phyloP scores from a whole-genome alignment of 2,329 filamentous ascomycete genomes.

The Microcera coccophila region DNA sequence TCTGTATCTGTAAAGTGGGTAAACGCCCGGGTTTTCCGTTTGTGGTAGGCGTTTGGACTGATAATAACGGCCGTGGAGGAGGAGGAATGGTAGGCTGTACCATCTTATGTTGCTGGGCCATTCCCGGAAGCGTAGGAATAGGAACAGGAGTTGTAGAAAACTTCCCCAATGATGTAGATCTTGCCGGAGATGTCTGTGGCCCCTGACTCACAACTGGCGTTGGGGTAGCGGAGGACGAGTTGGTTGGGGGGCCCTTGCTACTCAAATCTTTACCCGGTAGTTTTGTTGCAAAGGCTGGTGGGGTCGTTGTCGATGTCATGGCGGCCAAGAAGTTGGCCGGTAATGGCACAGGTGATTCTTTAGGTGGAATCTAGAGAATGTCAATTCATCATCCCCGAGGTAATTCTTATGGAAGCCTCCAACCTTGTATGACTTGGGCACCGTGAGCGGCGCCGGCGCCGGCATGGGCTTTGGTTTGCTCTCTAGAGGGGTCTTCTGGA shows the following conservation, averaged over 20 bases:
- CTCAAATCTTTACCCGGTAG: slow-evolving; percentile 11
- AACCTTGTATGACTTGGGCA: slow-evolving; percentile 32
- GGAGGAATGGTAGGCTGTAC: background rate
- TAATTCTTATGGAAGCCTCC: no score
- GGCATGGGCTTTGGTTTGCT: slow-evolving; percentile 24
- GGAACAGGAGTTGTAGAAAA: slow-evolving; percentile 32
- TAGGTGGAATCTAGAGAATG: slow-evolving; percentile 31
- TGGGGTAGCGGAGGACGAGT: slow-evolving; percentile 4
- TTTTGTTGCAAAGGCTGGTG: slow-evolving; percentile 14
- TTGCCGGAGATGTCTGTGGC: slow-evolving; percentile 10
- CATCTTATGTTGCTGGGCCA: slow-evolving; percentile 3
- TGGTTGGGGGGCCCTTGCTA: slow-evolving; percentile 2
- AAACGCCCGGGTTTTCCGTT: no score
- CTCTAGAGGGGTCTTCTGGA: background rate
- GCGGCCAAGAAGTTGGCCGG: slow-evolving; percentile 43
- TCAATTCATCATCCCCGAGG: no score
- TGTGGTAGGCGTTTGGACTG: background rate
- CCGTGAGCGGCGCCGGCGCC: no score
- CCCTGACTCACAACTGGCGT: slow-evolving; percentile 5
- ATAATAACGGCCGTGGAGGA: background rate
- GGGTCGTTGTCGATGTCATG: slow-evolving; percentile 31
- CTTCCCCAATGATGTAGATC: slow-evolving; percentile 5
- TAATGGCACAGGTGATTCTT: slow-evolving; percentile 43
- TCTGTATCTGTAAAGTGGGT: background rate
- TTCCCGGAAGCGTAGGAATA: slow-evolving; percentile 24